Evolutionary conservation across 148 eudicot genomes (phyloP).

Genomic region (Salicornia ramosissima): DNA sequence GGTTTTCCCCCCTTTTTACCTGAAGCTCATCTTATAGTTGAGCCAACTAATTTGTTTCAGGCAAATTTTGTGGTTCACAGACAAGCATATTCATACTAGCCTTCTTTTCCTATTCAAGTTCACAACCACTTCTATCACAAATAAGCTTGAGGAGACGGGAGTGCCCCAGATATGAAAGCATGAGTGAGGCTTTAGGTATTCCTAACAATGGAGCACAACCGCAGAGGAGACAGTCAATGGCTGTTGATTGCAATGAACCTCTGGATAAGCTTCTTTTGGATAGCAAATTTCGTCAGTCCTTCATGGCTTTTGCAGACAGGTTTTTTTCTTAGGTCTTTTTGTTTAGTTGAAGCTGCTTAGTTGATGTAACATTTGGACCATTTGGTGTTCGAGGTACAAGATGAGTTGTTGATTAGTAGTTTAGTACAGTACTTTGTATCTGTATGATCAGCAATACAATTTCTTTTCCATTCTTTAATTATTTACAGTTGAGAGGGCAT

Average conservation of each 20-base stretch:
- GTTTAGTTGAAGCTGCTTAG: background rate
- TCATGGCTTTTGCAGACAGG: slow-evolving; percentile 91
- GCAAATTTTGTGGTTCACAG: slow-evolving; percentile 38
- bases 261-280: slow-evolving; percentile 74
- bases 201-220: slow-evolving; percentile 41
- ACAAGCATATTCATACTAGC: slow-evolving; percentile 64
- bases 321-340: slow-evolving; percentile 11
- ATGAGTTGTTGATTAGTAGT: background rate
- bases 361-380: too few species aligned
- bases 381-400: background rate
- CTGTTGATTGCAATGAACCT: slow-evolving; percentile 50
- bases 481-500: background rate
- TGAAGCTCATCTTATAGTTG: slow-evolving; percentile 7
- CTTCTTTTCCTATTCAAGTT: slow-evolving; percentile 80
- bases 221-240: slow-evolving; percentile 36
- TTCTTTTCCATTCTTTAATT: background rate
- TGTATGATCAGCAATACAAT: background rate
- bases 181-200: slow-evolving; percentile 86
- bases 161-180: slow-evolving; percentile 34
- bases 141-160: slow-evolving; percentile 68
- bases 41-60: slow-evolving; percentile 18
- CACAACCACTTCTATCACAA: slow-evolving; percentile 77
- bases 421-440: too few species aligned
- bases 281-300: slow-evolving; percentile 68
- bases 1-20: background rate